Evolutionary conservation across 2,329 filamentous ascomycete species (phyloP), one percentile per base, ranked within the genome.

Genomic region (Monilinia laxa): DNA sequence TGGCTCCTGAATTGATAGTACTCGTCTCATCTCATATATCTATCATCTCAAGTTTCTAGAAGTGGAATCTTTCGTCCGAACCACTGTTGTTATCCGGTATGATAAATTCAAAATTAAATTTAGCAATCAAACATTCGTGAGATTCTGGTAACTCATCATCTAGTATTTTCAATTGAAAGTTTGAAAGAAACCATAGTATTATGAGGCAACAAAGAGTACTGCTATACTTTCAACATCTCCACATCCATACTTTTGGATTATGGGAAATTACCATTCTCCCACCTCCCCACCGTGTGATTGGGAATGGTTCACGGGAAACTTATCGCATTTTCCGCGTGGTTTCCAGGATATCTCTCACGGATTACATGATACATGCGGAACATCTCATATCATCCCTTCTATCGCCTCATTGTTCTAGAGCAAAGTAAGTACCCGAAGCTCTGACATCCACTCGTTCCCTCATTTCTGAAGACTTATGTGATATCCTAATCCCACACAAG

Each of bases 361-460:
- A 63, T 63, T 54, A 53, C 60, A 53, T 63, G 51, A 55, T n/a
- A 63, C 16, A 65, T 60, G 64, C 64, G 64, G 49, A 45, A 53
- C 64, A 65, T 65, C 62, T 35, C 54, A 65, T 59, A 18, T 7
- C 35, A 60, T 65, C 20, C 23, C 12, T 45, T 45, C 23, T 14
- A 38, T 60, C 20, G 9, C 14, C 7, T 11, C 45, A 40, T 62
- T 20, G 31, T 51, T 62, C 28, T 51, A 62, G 28, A 62, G 57
- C 6, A 60, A 51, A 51, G 45, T 12, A 40, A 51, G 28, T 51
- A 60, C 47, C 55, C 47, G 47, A 18, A 11, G 40, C 47, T 14
- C 20, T 53, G 49, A 20, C 25, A 62, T 60, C 64, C 64, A 65
- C 35, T 62, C 55, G 45, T 45, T 20, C 42, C 14, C 23, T n/a